Evolutionary conservation across 2,329 filamentous ascomycete genomes (phyloP).

Genomic region (Teratosphaeriaceae sp.): DNA sequence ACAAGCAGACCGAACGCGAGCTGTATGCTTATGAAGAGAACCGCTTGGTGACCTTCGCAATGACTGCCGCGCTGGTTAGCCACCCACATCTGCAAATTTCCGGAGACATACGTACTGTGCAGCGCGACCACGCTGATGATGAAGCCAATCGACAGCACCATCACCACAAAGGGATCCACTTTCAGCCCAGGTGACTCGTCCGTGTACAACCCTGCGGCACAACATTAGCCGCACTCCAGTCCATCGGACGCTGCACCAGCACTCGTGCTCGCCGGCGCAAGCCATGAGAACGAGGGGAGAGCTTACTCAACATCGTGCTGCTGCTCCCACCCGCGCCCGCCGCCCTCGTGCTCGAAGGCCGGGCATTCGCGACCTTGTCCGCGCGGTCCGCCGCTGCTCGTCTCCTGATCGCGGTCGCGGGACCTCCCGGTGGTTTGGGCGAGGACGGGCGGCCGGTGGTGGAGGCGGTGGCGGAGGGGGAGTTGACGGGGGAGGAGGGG

Average conservation of each 20-base stretch:
- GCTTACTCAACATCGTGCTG: conserved; percentile 94
- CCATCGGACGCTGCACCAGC: too few species aligned
- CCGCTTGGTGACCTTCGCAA: conserved; percentile 88
- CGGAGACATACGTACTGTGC: conserved; percentile 65
- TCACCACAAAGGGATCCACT: conserved; percentile 94
- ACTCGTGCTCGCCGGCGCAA: too few species aligned
- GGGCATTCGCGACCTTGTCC: conserved; percentile 90
- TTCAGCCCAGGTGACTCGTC: conserved; percentile 96
- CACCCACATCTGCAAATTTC: not conserved
- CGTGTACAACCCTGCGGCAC: conserved; percentile 74
- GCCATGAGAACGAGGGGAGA: too few species aligned
- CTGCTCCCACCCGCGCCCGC: conserved; percentile 93
- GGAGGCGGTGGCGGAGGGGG: conserved; percentile 58
- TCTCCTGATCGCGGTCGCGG: conserved; percentile 89
- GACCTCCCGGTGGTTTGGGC: conserved; percentile 83
- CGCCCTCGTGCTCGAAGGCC: conserved; percentile 85
- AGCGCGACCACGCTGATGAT: conserved; percentile 98
- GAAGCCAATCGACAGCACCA: conserved; percentile 94
- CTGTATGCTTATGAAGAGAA: conserved; percentile 54
- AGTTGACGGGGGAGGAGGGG: conserved; percentile 33
- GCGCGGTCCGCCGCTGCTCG: conserved; percentile 95
- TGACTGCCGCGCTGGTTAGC: conserved; percentile 53
- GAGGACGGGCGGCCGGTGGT: conserved; percentile 73
- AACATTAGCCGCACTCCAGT: too few species aligned
- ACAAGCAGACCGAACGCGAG: not conserved